Conservation (phyloP, 257 asterid species). For the Scutellaria barbata region DNA sequence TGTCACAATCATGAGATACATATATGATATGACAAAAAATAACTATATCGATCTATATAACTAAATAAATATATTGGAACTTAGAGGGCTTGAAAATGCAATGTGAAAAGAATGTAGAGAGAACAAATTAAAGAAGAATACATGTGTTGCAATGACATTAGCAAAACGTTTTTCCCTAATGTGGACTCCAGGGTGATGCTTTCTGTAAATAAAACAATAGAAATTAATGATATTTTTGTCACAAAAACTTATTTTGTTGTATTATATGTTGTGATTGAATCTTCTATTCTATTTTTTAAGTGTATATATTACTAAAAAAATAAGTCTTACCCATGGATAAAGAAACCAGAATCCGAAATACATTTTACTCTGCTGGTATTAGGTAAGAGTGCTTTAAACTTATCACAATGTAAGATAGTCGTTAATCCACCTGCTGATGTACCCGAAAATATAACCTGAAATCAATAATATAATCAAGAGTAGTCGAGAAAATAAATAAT, state of each 20-base stretch:
- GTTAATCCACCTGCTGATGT: slow-evolving; percentile 60
- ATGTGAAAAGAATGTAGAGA: not conserved
- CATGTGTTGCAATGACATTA: slow-evolving; percentile 26
- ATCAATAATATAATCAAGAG: not conserved
- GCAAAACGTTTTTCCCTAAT: slow-evolving; percentile 22
- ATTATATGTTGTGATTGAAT: too few relatives aligned
- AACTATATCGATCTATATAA: not conserved
- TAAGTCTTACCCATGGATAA: slow-evolving; percentile 44
- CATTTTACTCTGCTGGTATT: slow-evolving; percentile 43
- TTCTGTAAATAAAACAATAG: slow-evolving; percentile 15
- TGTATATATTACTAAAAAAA: too few relatives aligned
- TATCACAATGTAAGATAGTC: slow-evolving; percentile 51
- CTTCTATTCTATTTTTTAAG: too few relatives aligned
- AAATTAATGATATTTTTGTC: not conserved
- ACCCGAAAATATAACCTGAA: slow-evolving; percentile 50
- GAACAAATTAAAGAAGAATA: not conserved
- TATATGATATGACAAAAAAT: not conserved
- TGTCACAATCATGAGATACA: not conserved
- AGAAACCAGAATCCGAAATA: slow-evolving; percentile 52
- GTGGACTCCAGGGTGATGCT: slow-evolving; percentile 33
- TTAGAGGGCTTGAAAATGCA: too few relatives aligned
- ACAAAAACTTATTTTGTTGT: too few relatives aligned
- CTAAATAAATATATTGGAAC: too few relatives aligned
- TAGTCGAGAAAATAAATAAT: not conserved
- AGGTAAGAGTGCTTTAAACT: slow-evolving; percentile 41